A percentile compares a stretch with the other conserved stretches of the same genome.
Evolutionary conservation across 1,284 basidiomycete species (phyloP).

Genomic region (Microbotryomycetes sp.): DNA sequence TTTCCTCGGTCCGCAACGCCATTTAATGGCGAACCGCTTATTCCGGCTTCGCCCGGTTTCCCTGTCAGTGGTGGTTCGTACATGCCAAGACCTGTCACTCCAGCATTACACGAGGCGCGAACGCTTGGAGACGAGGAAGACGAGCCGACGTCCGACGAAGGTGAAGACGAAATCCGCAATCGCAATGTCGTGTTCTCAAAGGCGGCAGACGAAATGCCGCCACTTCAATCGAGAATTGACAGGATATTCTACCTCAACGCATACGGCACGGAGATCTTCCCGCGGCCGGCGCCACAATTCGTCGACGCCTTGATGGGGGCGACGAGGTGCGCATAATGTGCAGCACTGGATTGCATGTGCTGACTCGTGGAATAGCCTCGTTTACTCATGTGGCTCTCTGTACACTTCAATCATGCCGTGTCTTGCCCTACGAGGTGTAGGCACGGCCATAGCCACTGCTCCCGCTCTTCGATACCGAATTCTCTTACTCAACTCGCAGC

Average conservation of each 20-base stretch:
- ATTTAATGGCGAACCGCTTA: neutral
- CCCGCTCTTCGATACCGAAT: conserved; percentile 67
- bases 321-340: conserved; percentile 55
- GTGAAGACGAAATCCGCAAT: conserved; percentile 49
- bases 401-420: conserved; percentile 67
- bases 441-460: conserved; percentile 68
- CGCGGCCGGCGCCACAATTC: conserved; percentile 44
- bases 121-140: conserved; percentile 27
- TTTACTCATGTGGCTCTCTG: conserved; percentile 28
- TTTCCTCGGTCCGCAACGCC: conserved; percentile 35
- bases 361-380: conserved; percentile 2
- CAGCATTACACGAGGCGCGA: conserved; percentile 24
- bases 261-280: conserved; percentile 56
- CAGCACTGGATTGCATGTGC: conserved; percentile 75
- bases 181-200: conserved; percentile 65
- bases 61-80: neutral
- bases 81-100: conserved; percentile 8
- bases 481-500: conserved; percentile 73
- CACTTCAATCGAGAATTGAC: conserved; percentile 42
- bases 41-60: neutral
- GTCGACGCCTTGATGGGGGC: conserved; percentile 57
- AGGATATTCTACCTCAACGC: conserved; percentile 86
- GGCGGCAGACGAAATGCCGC: conserved; percentile 44
- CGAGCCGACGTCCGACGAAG: conserved; percentile 32
- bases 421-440: conserved; percentile 75